Base-by-base conservation (phyloP, 441 rosid genomes). In the Sinapis alba region DNA sequence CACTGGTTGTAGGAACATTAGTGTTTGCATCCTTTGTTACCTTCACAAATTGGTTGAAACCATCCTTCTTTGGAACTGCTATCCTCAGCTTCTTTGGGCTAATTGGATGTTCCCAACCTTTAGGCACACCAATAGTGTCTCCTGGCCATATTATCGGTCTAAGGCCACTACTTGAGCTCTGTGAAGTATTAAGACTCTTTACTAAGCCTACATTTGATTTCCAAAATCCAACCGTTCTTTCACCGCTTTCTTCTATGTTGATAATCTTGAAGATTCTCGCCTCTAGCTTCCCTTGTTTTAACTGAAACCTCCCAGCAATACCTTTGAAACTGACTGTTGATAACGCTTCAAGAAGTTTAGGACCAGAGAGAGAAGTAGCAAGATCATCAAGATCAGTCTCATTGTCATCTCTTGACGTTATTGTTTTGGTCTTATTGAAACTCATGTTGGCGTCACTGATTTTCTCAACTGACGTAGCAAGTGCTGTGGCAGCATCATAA, bases 61-160 rank as follows among this genome's bases (percentile, higher is more conserved):
- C 90, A 3, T 13, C 12, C 45, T 81, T 88, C 45, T 75, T 51
- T 5, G 97, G 92, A 18, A 93, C 92, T 28, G 81, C 86, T 11
- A 88, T 74, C 11, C 62, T 68, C 32, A 93, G 51, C 76, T 45
- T 88, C 66, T 82, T 86, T 58, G 65, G 84, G 1, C 72, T 83
- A 11, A 75, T 77, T 8, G 88, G 89, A 2, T 83, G 11, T 27
- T 84, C 85, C 93, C 90, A 88, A 1, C 96, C 95, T 60, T 32
- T 87, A 0, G 96, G 92, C 32, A 64, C 7, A 3, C 3, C 15
- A 15, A 4, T 71, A 0, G 79, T 28, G 62, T 89, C 89, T 28
- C 97, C 96, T 0, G 90, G 94, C 98, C 94, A 89, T 41, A 83
- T 82, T 19, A 89, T 74, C 0, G 78, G 13, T 71, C 82, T 68